Evolutionary conservation across 75 land plant genomes (phyloP), one percentile per base, ranked within the genome.

Genomic region (Isoetes taiwanensis): DNA sequence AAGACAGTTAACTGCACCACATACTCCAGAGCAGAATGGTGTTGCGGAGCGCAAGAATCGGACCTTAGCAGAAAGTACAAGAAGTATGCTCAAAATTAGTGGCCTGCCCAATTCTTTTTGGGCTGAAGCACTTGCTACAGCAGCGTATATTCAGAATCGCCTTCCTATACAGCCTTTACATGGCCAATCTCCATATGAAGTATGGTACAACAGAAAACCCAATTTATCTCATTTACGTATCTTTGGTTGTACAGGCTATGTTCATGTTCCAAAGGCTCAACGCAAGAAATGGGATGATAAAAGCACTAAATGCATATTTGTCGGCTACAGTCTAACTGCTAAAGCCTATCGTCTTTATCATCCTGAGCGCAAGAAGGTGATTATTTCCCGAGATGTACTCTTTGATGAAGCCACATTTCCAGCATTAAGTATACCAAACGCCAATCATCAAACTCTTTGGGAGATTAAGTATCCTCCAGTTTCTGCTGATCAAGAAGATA

Each of bases 51-150:
- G 50, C 21, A 46, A 46, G 23, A 46, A 46, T 46, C 12, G 57
- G 30, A 55, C 40, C 2, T 20, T 72, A 16, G 54, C 62, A 41
- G 75, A 72, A 14, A 72, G 58, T 56, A 34, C 43, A 3, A 16
- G 65, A 0, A 39, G 43, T 17, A 28, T 72, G 55, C n/a, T 65
- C 33, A 24, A 42, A 29, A 31, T 17, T 1, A 52, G 52, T 24
- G 32, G 32, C 4, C 6, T 72, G n/a, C 64, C 70, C 31, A 56
- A 56, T 17, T 31, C 10, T 23, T 46, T 25, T 63, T 56, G 70
- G 70, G 50, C 16, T 46, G 50, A 46, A 5, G 50, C 50, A 6
- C 16, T 19, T 19, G 23, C 5, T n/a, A 5, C 25, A 19, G 16
- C 19, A 6, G 23, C 6, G 25, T 46, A 46, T 23, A 8, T 46